Conservation (phyloP, 768 basidiomycete species). For the Cubamyces lactineus region DNA sequence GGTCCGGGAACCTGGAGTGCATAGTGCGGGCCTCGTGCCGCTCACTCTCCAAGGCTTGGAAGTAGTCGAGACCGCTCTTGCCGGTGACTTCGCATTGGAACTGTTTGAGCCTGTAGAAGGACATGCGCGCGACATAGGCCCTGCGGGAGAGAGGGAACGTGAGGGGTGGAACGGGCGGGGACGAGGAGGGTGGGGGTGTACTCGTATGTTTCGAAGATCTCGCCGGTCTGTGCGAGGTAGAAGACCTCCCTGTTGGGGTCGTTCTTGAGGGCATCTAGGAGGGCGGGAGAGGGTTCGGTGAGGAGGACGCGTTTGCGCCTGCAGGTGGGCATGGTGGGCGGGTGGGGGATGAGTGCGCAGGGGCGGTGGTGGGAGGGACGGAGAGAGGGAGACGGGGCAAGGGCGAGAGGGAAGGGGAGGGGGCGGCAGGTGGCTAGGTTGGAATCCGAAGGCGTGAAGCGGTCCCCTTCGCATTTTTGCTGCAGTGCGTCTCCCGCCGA, state of each 20-base stretch:
- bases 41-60: constrained; percentile 92
- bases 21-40: constrained; percentile 85
- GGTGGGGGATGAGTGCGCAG: constrained; percentile 37
- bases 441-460: constrained; percentile 35
- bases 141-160: constrained; percentile 36
- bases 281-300: constrained; percentile 74
- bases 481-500: constrained; percentile 31
- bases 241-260: constrained; percentile 80
- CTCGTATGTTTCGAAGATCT: constrained; percentile 98
- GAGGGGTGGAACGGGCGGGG: constrained; percentile 28
- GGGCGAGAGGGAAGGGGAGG: constrained; percentile 39
- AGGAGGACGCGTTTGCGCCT: constrained; percentile 89
- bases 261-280: constrained; percentile 64
- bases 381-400: constrained; percentile 42
- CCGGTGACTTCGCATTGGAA: constrained; percentile 98
- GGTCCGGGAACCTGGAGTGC: constrained; percentile 90
- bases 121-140: constrained; percentile 89
- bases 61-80: constrained; percentile 92
- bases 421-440: constrained; percentile 33
- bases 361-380: constrained; percentile 45
- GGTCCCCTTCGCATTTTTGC: constrained; percentile 36
- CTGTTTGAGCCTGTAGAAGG: constrained; percentile 91
- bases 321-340: constrained; percentile 73
- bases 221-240: constrained; percentile 92
- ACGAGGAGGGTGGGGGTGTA: constrained; percentile 48